Percentiles rank a stretch among this genome's conserved stretches.
These are phyloP conservation scores for Xylariaceae sp. DNA, from an alignment of 2,329 filamentous ascomycete species.

Conservation along the genomic window DNA sequence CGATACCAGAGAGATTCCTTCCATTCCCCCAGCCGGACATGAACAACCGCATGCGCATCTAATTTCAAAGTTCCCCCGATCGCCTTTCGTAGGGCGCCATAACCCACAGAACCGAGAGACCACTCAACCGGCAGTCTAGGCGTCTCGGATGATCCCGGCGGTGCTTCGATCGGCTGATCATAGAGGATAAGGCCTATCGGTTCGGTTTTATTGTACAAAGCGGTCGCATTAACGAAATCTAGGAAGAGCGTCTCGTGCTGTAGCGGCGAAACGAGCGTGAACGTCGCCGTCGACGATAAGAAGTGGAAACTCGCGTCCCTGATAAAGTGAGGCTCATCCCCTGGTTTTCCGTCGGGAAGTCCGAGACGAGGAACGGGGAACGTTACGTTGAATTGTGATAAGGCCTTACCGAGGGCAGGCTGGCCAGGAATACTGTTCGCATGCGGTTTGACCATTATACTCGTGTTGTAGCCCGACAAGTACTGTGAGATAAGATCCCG, in stretches of 20 bases:
- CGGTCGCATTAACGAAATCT: conserved; percentile 75
- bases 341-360: conserved; percentile 46
- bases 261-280: conserved; percentile 76
- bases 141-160: conserved; percentile 65
- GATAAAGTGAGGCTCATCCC: conserved; percentile 63
- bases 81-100: conserved; percentile 73
- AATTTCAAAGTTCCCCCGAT: conserved; percentile 75
- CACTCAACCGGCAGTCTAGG: conserved; percentile 79
- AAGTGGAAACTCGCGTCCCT: conserved; percentile 82
- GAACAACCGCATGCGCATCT: conserved; percentile 71
- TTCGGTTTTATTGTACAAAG: conserved; percentile 76
- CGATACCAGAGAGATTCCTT: conserved; percentile 65
- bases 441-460: conserved; percentile 68
- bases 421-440: conserved; percentile 66
- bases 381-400: conserved; percentile 67
- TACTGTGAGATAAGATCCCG: conserved; percentile 76
- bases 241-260: conserved; percentile 67
- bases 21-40: conserved; percentile 70
- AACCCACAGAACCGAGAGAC: conserved; percentile 71
- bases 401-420: conserved; percentile 64
- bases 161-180: conserved; percentile 66
- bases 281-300: conserved; percentile 78
- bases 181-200: conserved; percentile 74
- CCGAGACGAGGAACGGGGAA: conserved; percentile 65
- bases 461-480: conserved; percentile 81